Evolutionary conservation across 768 basidiomycete species (phyloP).

Genomic region (Boletus edulis): DNA sequence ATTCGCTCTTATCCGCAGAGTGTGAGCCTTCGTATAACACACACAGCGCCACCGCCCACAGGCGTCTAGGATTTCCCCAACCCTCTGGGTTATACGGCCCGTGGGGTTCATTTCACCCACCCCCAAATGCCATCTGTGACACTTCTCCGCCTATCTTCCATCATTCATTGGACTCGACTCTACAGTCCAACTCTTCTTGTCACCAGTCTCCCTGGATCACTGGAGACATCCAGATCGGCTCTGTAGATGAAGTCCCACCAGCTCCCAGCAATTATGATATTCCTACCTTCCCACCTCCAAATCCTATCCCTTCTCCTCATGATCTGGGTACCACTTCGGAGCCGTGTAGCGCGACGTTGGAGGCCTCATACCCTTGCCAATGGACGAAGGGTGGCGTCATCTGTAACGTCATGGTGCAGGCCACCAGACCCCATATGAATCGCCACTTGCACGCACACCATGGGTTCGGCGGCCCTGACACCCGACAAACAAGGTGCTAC

Average conservation of each 20-base stretch:
- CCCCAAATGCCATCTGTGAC: background rate
- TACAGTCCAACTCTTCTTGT: background rate
- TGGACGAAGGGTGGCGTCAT: constrained; percentile 13
- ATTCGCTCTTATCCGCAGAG: background rate
- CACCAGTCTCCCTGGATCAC: constrained; percentile 1
- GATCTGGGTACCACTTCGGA: background rate
- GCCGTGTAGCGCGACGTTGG: background rate
- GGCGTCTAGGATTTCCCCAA: background rate
- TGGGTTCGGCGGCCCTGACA: constrained; percentile 22
- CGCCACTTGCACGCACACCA: constrained; percentile 25
- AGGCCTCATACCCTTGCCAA: constrained; percentile 15
- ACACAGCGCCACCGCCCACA: background rate
- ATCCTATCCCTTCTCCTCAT: background rate
- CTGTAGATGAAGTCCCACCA: background rate
- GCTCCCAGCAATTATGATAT: background rate
- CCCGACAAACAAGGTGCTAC: constrained; percentile 16
- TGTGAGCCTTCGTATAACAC: background rate
- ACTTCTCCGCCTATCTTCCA: background rate
- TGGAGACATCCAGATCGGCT: background rate
- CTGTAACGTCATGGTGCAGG: constrained; percentile 19
- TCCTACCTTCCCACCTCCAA: background rate
- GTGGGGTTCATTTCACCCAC: constrained; percentile 5
- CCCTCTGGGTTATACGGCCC: background rate
- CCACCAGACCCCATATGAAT: constrained; percentile 24
- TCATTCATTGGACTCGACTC: background rate